A percentile compares a stretch with the other conserved stretches of the same genome.
These are phyloP conservation scores for Backusella tuberculispora DNA, from an alignment of 192 early-diverging fungal genomes.

Conservation along the genomic window DNA sequence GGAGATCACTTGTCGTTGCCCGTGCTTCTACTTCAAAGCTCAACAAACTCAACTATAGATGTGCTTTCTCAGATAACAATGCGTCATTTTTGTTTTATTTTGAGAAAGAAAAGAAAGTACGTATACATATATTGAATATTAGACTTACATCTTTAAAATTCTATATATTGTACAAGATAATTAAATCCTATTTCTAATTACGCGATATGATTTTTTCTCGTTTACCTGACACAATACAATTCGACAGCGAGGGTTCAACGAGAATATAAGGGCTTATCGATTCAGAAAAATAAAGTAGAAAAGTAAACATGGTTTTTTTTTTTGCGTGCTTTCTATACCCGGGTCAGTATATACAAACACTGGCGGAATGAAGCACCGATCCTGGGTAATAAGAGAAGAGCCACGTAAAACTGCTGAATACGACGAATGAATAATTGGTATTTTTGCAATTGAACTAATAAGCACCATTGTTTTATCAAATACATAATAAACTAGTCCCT, in stretches of 20 bases:
- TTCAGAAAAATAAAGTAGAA: background rate
- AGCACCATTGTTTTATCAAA: background rate
- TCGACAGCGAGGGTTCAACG: background rate
- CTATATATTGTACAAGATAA: background rate
- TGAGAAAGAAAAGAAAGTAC: background rate
- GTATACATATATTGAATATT: background rate
- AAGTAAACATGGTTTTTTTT: too few relatives aligned
- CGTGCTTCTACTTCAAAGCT: background rate
- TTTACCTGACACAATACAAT: too few relatives aligned
- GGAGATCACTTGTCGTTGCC: background rate
- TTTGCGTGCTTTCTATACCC: background rate
- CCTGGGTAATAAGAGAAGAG: background rate
- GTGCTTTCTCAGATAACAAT: background rate
- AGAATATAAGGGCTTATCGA: background rate
- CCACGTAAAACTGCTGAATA: background rate
- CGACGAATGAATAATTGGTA: background rate
- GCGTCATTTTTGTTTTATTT: background rate
- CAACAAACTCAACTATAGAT: background rate
- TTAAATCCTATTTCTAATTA: too few relatives aligned
- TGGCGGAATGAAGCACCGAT: background rate
- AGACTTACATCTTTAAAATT: background rate
- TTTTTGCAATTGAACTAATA: background rate
- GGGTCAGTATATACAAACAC: background rate
- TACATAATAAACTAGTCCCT: background rate
- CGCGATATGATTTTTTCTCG: too few relatives aligned